Conservation (phyloP, 495 filamentous ascomycete genomes). For the Talaromyces trachyspermus region DNA sequence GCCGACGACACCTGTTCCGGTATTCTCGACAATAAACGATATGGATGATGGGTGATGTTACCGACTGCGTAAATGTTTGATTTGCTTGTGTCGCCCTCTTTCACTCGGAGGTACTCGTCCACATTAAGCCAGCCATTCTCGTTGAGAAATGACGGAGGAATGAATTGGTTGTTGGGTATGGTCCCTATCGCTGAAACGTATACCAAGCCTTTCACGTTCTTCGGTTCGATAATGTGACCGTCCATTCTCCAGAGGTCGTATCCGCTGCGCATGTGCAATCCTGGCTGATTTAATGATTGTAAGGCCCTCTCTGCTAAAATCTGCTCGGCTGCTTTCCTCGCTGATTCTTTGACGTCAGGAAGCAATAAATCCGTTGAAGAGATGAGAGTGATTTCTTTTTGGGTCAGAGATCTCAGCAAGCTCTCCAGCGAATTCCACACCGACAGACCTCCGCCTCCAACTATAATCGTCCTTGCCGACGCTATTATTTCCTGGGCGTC, state of each 20-base stretch:
- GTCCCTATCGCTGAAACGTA: constrained; percentile 55
- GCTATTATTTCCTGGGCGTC: constrained; percentile 38
- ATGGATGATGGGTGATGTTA: constrained; percentile 30
- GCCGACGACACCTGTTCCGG: constrained; percentile 22
- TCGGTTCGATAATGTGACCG: constrained; percentile 32
- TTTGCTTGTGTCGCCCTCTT: constrained; percentile 22
- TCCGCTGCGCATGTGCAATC: constrained; percentile 15
- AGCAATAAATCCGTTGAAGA: constrained; percentile 25
- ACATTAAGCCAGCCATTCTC: constrained; percentile 45
- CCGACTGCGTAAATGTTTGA: constrained; percentile 31
- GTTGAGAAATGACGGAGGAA: constrained; percentile 43
- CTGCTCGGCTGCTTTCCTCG: constrained; percentile 18
- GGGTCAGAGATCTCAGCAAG: constrained; percentile 39
- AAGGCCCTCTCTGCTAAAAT: constrained; percentile 19
- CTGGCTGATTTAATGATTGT: constrained; percentile 7
- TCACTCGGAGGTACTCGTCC: constrained; percentile 46
- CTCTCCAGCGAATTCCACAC: constrained; percentile 57
- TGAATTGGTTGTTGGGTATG: constrained; percentile 54
- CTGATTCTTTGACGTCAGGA: constrained; percentile 14
- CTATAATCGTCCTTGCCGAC: constrained; percentile 49
- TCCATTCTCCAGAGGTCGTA: constrained; percentile 14
- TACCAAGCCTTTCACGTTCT: constrained; percentile 48
- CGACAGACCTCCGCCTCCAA: constrained; percentile 64
- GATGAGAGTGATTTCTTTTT: constrained; percentile 39
- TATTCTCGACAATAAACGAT: constrained; percentile 24